Base-by-base conservation (phyloP, 2,329 filamentous ascomycete species). In the Hymenoscyphus albidus region DNA sequence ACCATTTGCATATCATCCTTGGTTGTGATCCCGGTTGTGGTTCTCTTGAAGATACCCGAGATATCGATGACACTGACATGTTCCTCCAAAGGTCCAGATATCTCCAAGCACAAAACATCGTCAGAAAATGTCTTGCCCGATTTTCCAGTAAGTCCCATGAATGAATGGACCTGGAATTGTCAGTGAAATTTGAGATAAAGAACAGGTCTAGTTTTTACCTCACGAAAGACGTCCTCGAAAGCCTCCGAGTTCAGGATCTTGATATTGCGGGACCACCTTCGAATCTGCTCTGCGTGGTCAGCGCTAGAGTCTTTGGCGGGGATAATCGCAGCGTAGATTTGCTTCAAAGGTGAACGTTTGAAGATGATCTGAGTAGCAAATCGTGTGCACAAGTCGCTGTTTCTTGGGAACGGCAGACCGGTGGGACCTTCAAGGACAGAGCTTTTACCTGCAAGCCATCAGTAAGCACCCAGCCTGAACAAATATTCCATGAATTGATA, bases 61-160 rank as follows among this genome's bases (percentile, higher is more conserved):
- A 87, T 76, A 70, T 88, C 84, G 6, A 88, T 83, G 39, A 88
- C 77, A 0, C 84, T 87, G 38, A 88, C 75, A 27, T 85, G 79
- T 0, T 80, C 80, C 18, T 78, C 76, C 2, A 78, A 71, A 0
- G 83, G 67, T 22, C 70, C 70, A 5, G 35, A 51, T 1, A 70
- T 18, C 63, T 71, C 70, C 32, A 71, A 63, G n/a, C 61, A 62
- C 9, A 71, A 61, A 27, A 69, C 58, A 59, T 71, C 68, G 42
- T 65, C 65, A 61, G 39, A 63, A 59, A 59, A 67, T 39, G 62
- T 48, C 7, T n/a, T n/a, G 13, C 13, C 13, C n/a, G 42, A 48
- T n/a, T 48, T 18, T 5, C 42, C 14, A 18, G 42, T 18, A n/a
- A 48, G n/a, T 48, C 42, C 42, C 42, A 48, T 48, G 6, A 48